phyloP scores from a whole-genome alignment of 108 stramenopile genomes.

The Pseudonitzschia delicatissima region DNA sequence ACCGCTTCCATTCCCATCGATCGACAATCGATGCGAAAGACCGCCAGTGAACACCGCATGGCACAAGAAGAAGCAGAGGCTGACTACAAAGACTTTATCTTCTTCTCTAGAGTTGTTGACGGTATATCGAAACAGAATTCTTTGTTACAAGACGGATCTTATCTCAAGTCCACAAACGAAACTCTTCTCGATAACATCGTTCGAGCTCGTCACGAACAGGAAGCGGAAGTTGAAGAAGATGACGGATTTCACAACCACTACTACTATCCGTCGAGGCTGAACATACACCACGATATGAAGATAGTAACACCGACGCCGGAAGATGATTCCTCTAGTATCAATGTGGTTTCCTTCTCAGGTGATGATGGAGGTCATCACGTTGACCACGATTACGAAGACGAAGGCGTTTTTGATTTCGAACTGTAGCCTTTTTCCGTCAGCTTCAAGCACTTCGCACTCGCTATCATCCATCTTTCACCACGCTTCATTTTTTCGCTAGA shows the following conservation, averaged over 20 bases:
- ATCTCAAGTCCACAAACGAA: constrained; percentile 12
- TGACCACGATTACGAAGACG: constrained; percentile 11
- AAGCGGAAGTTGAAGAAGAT: neutral
- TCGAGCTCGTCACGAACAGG: constrained; percentile 20
- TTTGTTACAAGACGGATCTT: constrained; percentile 2
- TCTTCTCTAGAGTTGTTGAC: constrained; percentile 46
- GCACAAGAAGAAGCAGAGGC: constrained; percentile 46
- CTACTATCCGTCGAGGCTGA: neutral
- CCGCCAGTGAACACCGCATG: constrained; percentile 37
- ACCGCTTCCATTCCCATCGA: constrained; percentile 7
- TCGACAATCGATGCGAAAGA: constrained; percentile 20
- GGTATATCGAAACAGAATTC: constrained; percentile 32
- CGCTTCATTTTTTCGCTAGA: too few relatives aligned
- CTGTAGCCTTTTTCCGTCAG: constrained; percentile 9
- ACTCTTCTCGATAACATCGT: constrained; percentile 22
- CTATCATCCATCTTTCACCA: too few relatives aligned
- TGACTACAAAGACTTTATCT: constrained; percentile 39
- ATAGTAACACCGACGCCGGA: neutral
- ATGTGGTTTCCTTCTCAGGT: neutral
- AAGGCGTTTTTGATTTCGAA: constrained; percentile 29
- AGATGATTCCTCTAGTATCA: neutral
- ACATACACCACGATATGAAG: neutral
- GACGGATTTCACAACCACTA: neutral
- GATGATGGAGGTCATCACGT: neutral
- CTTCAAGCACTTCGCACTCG: too few relatives aligned